Percentiles rank a stretch among this genome's conserved stretches.
Evolutionary conservation across 2,329 filamentous ascomycete species (phyloP).

Genomic region (Clarireedia hainanense): DNA sequence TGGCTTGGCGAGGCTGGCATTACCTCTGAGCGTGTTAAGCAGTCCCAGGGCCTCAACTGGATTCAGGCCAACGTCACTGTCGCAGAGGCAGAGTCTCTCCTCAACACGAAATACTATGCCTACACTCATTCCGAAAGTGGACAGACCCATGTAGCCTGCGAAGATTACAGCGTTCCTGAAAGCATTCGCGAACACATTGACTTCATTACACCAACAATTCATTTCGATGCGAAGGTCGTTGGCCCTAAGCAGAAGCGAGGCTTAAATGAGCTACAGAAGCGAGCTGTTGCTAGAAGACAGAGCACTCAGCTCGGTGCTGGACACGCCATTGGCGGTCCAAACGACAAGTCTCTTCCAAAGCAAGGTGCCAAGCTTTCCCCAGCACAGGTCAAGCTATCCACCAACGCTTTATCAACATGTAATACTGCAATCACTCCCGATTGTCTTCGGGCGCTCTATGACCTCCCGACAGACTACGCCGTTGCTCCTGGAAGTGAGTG

Average conservation of each 20-base stretch:
- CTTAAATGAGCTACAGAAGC: background rate
- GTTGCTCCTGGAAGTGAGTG: slow-evolving; percentile 14
- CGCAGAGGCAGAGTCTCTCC: slow-evolving; percentile 41
- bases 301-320: slow-evolving; percentile 31
- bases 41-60: slow-evolving; percentile 32
- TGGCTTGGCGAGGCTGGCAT: slow-evolving; percentile 50
- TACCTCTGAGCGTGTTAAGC: slow-evolving; percentile 35
- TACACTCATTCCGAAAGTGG: slow-evolving; percentile 16
- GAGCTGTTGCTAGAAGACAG: background rate
- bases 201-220: slow-evolving; percentile 13
- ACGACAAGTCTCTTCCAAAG: slow-evolving; percentile 29
- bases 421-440: slow-evolving; percentile 45
- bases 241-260: slow-evolving; percentile 3
- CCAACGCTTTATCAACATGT: slow-evolving; percentile 31
- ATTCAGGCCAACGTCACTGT: slow-evolving; percentile 29
- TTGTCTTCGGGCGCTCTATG: slow-evolving; percentile 45
- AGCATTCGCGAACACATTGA: slow-evolving; percentile 9
- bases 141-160: slow-evolving; percentile 14
- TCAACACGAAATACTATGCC: slow-evolving; percentile 39
- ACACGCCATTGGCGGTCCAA: slow-evolving; percentile 32
- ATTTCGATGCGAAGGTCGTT: slow-evolving; percentile 12
- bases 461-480: slow-evolving; percentile 33
- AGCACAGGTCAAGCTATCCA: background rate
- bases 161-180: slow-evolving; percentile 11
- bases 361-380: slow-evolving; percentile 13